Conservation (phyloP, 441 rosid genomes). For the Pelargonium exstipulatum region DNA sequence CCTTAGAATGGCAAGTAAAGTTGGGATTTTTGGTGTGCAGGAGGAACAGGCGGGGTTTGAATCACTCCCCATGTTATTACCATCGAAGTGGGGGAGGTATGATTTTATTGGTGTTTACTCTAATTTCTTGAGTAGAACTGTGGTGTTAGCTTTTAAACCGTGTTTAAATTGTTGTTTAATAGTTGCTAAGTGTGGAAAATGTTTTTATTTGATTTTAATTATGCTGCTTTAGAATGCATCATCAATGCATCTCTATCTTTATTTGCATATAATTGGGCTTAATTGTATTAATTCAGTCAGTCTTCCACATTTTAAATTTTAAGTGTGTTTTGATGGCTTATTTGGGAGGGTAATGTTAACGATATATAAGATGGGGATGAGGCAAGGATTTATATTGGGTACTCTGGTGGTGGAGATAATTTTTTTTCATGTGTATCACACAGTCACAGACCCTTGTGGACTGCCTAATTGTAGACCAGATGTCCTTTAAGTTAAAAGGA, state of each 20-base stretch:
- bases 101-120: slow-evolving; percentile 1
- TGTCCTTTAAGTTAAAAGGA: too few relatives aligned
- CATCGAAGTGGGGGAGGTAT: slow-evolving; percentile 90
- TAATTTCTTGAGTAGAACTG: not conserved
- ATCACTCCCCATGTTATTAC: slow-evolving; percentile 94
- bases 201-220: not conserved
- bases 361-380: not conserved
- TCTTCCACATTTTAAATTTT: too few relatives aligned
- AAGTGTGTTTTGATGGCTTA: not conserved
- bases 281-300: too few relatives aligned
- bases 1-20: not conserved
- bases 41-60: slow-evolving; percentile 81
- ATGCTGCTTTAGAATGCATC: not conserved
- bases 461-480: too few relatives aligned
- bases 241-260: too few relatives aligned
- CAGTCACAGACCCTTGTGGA: not conserved
- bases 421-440: not conserved
- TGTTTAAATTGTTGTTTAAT: not conserved
- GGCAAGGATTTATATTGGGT: not conserved
- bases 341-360: not conserved
- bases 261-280: too few relatives aligned
- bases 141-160: too few relatives aligned
- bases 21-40: slow-evolving; percentile 22
- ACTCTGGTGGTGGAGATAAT: not conserved
- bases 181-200: not conserved